These are phyloP conservation scores for Fusarium sp. DNA, from an alignment of 2,329 filamentous ascomycete genomes.

Conservation along the genomic window DNA sequence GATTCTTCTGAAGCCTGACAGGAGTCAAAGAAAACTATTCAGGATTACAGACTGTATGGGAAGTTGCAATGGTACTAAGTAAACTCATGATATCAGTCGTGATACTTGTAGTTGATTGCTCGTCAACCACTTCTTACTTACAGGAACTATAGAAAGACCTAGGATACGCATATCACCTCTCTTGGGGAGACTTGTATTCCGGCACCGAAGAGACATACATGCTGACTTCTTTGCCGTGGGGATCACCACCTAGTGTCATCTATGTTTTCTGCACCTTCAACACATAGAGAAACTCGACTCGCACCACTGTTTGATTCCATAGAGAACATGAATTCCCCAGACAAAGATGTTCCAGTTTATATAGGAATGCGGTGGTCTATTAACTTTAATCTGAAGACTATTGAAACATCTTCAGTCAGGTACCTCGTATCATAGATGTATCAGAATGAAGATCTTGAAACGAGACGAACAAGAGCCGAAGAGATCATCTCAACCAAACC, in stretches of 20 bases:
- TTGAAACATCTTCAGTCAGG: neutral
- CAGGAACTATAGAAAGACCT: neutral
- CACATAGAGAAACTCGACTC: neutral
- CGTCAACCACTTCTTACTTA: neutral
- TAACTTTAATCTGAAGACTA: neutral
- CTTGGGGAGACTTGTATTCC: neutral
- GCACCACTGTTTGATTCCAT: neutral
- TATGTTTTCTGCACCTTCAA: neutral
- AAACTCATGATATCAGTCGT: neutral
- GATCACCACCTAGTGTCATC: neutral
- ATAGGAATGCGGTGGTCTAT: too few relatives aligned
- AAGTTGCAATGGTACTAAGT: neutral
- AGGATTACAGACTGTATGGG: neutral
- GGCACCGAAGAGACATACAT: neutral
- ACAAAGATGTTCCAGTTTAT: neutral
- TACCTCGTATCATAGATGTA: neutral
- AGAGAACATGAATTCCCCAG: neutral
- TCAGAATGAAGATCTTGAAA: conserved; percentile 2
- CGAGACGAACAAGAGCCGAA: neutral
- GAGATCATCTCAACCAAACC: neutral
- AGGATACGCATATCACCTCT: neutral
- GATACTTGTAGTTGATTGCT: neutral
- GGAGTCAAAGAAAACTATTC: neutral
- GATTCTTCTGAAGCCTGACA: neutral
- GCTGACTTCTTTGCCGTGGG: neutral